Evolutionary conservation across 164 flowering plant genomes (phyloP), one percentile per base, ranked within the genome.

Genomic region (Taxillus chinensis): DNA sequence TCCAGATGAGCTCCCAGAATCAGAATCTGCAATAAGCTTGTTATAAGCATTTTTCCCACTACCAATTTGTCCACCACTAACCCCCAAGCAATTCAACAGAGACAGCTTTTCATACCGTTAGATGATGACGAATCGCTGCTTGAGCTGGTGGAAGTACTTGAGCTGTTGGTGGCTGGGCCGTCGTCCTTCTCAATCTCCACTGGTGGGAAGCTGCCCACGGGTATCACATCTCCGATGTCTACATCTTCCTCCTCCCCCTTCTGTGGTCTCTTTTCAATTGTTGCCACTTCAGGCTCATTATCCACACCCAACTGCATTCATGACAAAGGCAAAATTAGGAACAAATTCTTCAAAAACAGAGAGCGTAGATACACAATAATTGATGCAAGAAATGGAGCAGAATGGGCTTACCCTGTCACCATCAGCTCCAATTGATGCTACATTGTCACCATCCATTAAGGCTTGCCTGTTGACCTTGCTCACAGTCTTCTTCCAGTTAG

Each of bases 1-100:
- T 7, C 86, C 95, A 0, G 98, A 89, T 11, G 93, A 87, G 72
- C 95, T 87, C 43, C 91, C 89, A 2, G 95, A 86, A 72, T 89
- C 98, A 5, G 98, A 87, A 82, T 75, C 96, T 90, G 93, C 74
- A 79, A 63, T 15, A 56, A 55, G 45, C 61, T 39, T 3, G 39
- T 55, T 64, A n/a, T 38, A 63, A 45, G 53, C 37, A 58, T 50
- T 52, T 43, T 52, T 27, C 27, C 1, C 27, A 0, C 27, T 27
- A 27, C 27, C 27, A 27, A 27, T 27, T 27, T 27, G 27, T 27
- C 27, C 27, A 27, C 27, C 27, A 27, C 27, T 27, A 27, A 27
- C 27, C 27, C 27, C 27, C 27, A 27, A 2, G 27, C 27, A 0
- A 27, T 27, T 27, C 27, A 27, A 27, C 27, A 27, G 27, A 27